Percentiles rank a stretch among this genome's conserved stretches.
phyloP scores from a whole-genome alignment of 2,329 filamentous ascomycete genomes.

The Colletotrichum godetiae region DNA sequence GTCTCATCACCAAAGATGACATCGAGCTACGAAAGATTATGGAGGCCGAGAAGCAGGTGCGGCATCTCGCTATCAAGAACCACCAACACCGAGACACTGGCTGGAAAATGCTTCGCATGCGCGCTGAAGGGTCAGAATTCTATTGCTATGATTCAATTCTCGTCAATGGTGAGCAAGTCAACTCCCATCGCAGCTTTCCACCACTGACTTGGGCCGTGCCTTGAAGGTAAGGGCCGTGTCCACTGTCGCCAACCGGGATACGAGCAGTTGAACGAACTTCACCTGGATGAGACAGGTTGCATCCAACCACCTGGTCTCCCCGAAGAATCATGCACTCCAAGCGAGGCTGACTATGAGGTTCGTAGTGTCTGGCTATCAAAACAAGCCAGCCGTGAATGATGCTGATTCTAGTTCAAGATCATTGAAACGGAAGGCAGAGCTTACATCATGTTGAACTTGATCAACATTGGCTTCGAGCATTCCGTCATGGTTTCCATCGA shows the following conservation, averaged over 20 bases:
- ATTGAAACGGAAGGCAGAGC: conserved; percentile 20
- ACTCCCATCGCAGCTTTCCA: too few relatives aligned
- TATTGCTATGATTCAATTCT: conserved; percentile 40
- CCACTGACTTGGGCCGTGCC: neutral
- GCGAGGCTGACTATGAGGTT: conserved; percentile 26
- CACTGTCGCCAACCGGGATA: conserved; percentile 36
- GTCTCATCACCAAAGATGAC: conserved; percentile 14
- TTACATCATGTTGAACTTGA: conserved; percentile 30
- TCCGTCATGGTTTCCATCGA: conserved; percentile 36
- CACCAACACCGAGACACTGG: conserved; percentile 31
- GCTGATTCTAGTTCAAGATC: neutral
- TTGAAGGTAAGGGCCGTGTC: conserved; percentile 39
- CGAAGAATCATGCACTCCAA: conserved; percentile 16
- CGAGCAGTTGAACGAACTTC: conserved; percentile 8
- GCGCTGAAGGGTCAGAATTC: conserved; percentile 28
- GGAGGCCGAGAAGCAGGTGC: conserved; percentile 23
- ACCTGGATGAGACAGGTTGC: conserved; percentile 26
- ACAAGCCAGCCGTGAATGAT: neutral
- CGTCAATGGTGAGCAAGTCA: conserved; percentile 36
- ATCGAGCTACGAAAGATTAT: conserved; percentile 19
- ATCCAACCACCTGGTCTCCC: conserved; percentile 22
- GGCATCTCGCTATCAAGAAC: conserved; percentile 29
- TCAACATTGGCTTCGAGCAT: conserved; percentile 33
- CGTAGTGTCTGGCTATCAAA: neutral
- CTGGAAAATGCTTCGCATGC: conserved; percentile 32